Conservation (phyloP, 768 basidiomycete genomes). For the Hygrocybe punicea region DNA sequence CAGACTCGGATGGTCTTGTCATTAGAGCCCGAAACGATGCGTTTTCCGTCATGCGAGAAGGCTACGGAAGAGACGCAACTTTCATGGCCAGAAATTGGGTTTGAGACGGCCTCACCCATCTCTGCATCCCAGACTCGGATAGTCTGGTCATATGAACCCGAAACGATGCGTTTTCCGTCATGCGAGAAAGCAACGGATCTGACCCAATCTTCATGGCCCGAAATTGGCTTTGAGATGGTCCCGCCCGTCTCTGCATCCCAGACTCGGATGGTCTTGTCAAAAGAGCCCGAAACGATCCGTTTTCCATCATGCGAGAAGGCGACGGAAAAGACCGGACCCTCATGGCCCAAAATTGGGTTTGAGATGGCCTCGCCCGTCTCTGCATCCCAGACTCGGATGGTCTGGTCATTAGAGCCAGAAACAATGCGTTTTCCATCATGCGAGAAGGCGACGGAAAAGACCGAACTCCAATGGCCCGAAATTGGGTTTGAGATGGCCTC, state of each 20-base stretch:
- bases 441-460: conserved; percentile 1
- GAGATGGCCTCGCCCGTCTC: not conserved
- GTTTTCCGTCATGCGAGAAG: conserved; percentile 4
- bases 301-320: conserved; percentile 1
- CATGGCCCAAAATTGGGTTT: not conserved
- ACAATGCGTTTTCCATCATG: not conserved
- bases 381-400: not conserved
- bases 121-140: not conserved
- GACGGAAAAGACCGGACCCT: not conserved
- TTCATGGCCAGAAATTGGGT: not conserved
- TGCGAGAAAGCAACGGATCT: not conserved
- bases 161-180: not conserved
- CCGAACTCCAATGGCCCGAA: not conserved
- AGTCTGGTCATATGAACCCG: not conserved
- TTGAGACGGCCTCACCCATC: not conserved
- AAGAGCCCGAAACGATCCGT: not conserved
- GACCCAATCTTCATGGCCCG: not conserved
- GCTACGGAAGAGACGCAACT: not conserved
- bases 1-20: conserved; percentile 5
- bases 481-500: not conserved
- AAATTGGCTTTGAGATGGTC: not conserved
- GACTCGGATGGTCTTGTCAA: not conserved
- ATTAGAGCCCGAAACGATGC: conserved; percentile 5
- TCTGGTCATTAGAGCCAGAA: not conserved
- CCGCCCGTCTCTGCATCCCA: conserved; percentile 3